phyloP scores from a whole-genome alignment of 352 stramenopile species.

The Phytophthora sansomeana region DNA sequence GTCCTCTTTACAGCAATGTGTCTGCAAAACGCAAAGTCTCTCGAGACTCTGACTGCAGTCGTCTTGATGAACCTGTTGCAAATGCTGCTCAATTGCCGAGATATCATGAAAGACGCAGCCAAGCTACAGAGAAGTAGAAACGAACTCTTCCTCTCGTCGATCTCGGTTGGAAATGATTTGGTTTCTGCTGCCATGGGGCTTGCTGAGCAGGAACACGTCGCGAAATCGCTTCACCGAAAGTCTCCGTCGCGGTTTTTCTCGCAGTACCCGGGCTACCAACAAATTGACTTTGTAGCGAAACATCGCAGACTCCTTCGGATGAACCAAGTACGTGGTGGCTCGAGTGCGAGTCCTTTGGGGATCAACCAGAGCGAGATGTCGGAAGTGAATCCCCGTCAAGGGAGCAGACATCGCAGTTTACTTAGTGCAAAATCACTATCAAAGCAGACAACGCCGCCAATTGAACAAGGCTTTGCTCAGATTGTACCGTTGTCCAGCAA shows the following conservation, averaged over 20 bases:
- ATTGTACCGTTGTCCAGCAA: not conserved
- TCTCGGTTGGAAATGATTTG: not conserved
- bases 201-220: slow-evolving; percentile 5
- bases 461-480: slow-evolving; percentile 3
- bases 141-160: not conserved
- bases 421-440: slow-evolving; percentile 6
- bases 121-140: not conserved
- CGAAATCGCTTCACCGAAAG: slow-evolving; percentile 14
- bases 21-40: slow-evolving; percentile 49
- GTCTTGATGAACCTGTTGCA: slow-evolving; percentile 26
- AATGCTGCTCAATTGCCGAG: slow-evolving; percentile 19
- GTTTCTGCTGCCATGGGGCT: slow-evolving; percentile 3
- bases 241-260: slow-evolving; percentile 24
- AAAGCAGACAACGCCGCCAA: not conserved
- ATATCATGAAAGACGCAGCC: slow-evolving; percentile 18
- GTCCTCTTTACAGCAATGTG: slow-evolving; percentile 46
- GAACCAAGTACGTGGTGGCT: too few relatives aligned
- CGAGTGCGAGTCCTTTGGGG: not conserved
- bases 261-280: slow-evolving; percentile 29
- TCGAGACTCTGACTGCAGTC: slow-evolving; percentile 33
- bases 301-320: not conserved
- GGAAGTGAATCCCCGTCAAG: not conserved
- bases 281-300: slow-evolving; percentile 2
- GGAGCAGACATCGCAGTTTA: slow-evolving; percentile 2
- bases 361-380: not conserved